These are phyloP conservation scores for Penicillium desertorum DNA, from an alignment of 495 filamentous ascomycete species.

Conservation along the genomic window DNA sequence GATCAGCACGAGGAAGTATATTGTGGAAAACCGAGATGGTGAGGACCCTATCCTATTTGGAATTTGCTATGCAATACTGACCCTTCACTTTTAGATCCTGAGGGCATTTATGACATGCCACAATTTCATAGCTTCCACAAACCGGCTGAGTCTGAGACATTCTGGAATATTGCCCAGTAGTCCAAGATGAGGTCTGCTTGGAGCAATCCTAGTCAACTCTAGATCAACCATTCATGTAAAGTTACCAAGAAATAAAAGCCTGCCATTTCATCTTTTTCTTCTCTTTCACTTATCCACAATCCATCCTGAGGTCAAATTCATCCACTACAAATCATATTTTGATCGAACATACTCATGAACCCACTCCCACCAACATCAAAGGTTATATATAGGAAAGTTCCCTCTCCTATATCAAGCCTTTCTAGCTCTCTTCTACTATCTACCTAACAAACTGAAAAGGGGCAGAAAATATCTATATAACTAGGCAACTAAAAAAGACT, in stretches of 20 bases:
- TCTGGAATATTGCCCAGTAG: background rate
- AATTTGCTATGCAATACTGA: background rate
- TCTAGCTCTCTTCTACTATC: no score
- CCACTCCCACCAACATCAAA: no score
- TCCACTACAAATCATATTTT: background rate
- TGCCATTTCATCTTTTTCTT: background rate
- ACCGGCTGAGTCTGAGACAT: background rate
- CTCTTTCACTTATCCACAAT: background rate
- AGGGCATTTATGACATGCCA: conserved; percentile 55
- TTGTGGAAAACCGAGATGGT: conserved; percentile 53
- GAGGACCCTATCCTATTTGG: conserved; percentile 4
- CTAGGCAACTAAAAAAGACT: no score
- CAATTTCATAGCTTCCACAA: conserved; percentile 31
- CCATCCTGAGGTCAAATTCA: background rate
- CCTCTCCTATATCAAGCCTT: no score
- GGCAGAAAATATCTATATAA: no score
- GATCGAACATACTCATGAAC: no score
- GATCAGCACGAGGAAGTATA: conserved; percentile 54
- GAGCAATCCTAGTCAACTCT: background rate
- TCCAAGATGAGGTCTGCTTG: background rate
- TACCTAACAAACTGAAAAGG: no score
- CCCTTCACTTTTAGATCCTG: conserved; percentile 46
- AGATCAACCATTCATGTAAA: background rate
- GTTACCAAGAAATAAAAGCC: background rate
- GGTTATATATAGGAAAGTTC: no score